phyloP scores from a whole-genome alignment of 768 basidiomycete species.

The Tulasnella sp. region DNA sequence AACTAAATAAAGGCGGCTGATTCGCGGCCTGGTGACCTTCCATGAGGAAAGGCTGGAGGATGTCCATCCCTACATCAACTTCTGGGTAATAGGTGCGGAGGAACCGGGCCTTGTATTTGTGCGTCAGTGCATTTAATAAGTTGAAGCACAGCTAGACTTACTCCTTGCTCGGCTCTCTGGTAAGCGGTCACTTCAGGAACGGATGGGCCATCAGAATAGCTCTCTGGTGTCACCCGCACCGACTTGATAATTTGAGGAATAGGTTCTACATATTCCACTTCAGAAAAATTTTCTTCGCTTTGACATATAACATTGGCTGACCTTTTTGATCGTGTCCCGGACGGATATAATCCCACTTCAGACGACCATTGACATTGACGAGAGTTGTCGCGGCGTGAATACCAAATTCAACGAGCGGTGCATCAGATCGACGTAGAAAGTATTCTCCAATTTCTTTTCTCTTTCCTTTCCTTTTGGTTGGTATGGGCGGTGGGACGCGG shows the following conservation, averaged over 20 bases:
- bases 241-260: not conserved
- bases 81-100: constrained; percentile 62
- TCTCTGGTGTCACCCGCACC: constrained; percentile 47
- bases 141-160: constrained; percentile 27
- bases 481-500: constrained; percentile 15
- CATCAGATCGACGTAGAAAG: constrained; percentile 27
- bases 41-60: not conserved
- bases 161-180: constrained; percentile 57
- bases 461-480: not conserved
- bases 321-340: constrained; percentile 20
- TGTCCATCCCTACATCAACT: constrained; percentile 58
- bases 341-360: constrained; percentile 42
- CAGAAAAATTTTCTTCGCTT: not conserved
- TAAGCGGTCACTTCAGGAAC: constrained; percentile 28
- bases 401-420: constrained; percentile 49
- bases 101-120: constrained; percentile 48
- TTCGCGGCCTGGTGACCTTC: not conserved
- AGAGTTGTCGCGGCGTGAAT: constrained; percentile 47
- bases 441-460: not conserved
- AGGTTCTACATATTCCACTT: constrained; percentile 23
- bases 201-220: constrained; percentile 31
- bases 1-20: too few relatives aligned
- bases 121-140: not conserved
- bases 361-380: constrained; percentile 31
- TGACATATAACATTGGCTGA: not conserved